Conservation (phyloP, 2,329 filamentous ascomycete species). For the Fusarium sp. region DNA sequence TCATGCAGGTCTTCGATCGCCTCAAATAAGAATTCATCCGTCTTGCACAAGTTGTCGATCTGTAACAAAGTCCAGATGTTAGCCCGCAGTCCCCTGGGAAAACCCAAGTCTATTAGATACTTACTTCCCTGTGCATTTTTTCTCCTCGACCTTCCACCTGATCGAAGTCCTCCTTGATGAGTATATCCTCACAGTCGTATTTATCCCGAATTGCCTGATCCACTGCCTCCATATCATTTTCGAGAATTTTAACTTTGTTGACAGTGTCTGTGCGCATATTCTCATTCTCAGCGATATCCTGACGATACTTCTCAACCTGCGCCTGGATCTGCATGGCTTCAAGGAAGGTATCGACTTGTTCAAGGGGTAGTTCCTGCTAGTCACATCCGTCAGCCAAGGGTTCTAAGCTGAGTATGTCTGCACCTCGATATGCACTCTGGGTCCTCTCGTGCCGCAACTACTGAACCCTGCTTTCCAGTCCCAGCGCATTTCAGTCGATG, state of each 20-base stretch:
- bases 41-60: neutral
- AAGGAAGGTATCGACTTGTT: no score
- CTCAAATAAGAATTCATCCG: no score
- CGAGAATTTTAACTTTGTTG: neutral
- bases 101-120: neutral
- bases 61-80: neutral
- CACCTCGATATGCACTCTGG: conserved; percentile 30
- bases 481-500: conserved; percentile 28
- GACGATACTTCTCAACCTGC: neutral
- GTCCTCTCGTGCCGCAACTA: neutral
- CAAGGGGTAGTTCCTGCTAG: neutral
- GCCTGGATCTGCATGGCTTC: neutral
- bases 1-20: no score
- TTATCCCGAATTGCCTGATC: neutral
- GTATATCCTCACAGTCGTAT: no score
- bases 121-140: neutral
- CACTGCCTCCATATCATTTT: neutral
- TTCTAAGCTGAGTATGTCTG: conserved; percentile 39
- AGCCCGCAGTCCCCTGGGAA: neutral
- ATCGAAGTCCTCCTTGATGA: neutral
- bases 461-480: conserved; percentile 29
- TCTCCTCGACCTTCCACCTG: neutral
- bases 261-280: neutral
- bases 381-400: conserved; percentile 34
- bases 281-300: neutral